Percentiles rank a stretch among this genome's conserved stretches.
phyloP scores from a whole-genome alignment of 345 rosid genomes.

The Balakata baccata region DNA sequence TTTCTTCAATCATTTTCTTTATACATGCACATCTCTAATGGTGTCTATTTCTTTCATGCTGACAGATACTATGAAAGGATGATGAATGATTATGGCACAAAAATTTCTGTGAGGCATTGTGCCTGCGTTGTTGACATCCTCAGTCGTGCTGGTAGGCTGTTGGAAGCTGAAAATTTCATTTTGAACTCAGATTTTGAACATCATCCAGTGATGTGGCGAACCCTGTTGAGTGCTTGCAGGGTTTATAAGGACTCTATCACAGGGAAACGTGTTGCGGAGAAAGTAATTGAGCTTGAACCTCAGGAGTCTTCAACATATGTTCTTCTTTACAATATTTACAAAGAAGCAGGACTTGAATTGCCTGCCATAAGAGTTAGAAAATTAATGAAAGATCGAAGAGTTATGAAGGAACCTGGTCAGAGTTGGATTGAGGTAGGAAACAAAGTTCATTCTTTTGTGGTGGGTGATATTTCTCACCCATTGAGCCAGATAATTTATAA shows the following conservation, averaged over 20 bases:
- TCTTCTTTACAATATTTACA: slow-evolving; percentile 41
- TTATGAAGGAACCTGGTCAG: slow-evolving; percentile 53
- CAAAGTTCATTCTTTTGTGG: slow-evolving; percentile 29
- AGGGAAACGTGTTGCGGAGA: slow-evolving; percentile 43
- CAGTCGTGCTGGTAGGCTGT: slow-evolving; percentile 42
- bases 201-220: slow-evolving; percentile 50
- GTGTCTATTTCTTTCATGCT: background rate
- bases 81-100: slow-evolving; percentile 29
- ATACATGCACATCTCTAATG: background rate
- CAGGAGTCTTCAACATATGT: slow-evolving; percentile 46
- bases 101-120: slow-evolving; percentile 37
- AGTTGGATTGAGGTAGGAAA: slow-evolving; percentile 46
- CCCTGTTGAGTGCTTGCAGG: slow-evolving; percentile 51
- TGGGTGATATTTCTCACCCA: slow-evolving; percentile 34
- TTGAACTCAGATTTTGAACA: slow-evolving; percentile 37
- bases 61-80: slow-evolving; percentile 39
- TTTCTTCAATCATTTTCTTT: background rate
- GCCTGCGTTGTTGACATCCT: slow-evolving; percentile 49
- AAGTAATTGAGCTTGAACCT: slow-evolving; percentile 45
- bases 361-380: slow-evolving; percentile 36
- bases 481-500: slow-evolving; percentile 24
- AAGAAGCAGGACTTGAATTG: slow-evolving; percentile 35
- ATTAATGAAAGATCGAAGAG: slow-evolving; percentile 36
- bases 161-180: slow-evolving; percentile 44
- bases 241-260: slow-evolving; percentile 30